Percentiles rank a stretch among this genome's conserved stretches.
These are phyloP conservation scores for Singerocomus inundabilis DNA, from an alignment of 1,284 basidiomycete species.

Conservation along the genomic window DNA sequence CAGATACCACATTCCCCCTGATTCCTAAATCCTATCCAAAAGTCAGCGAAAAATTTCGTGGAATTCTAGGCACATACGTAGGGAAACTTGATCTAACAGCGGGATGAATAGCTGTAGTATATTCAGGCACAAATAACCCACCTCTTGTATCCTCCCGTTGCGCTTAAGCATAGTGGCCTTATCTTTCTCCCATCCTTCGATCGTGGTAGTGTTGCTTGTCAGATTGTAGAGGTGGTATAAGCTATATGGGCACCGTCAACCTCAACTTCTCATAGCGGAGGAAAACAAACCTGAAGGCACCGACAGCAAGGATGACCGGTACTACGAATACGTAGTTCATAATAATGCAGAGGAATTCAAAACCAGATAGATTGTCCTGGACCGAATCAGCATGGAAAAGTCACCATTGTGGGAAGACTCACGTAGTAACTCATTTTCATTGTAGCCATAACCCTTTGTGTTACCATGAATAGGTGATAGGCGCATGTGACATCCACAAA, in stretches of 20 bases:
- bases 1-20: conserved; percentile 68
- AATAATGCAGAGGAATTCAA: conserved; percentile 81
- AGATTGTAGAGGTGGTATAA: conserved; percentile 87
- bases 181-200: conserved; percentile 98
- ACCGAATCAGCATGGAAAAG: conserved; percentile 7
- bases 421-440: conserved; percentile 55
- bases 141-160: conserved; percentile 83
- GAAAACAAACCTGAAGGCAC: conserved; percentile 69
- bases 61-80: conserved; percentile 58
- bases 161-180: conserved; percentile 84
- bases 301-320: conserved; percentile 85
- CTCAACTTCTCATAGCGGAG: neutral
- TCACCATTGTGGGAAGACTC: conserved; percentile 17
- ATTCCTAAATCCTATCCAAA: conserved; percentile 69
- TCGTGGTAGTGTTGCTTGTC: conserved; percentile 88
- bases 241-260: conserved; percentile 37
- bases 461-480: conserved; percentile 82
- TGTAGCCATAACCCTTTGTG: conserved; percentile 56
- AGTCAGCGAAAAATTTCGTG: conserved; percentile 8
- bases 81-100: conserved; percentile 79
- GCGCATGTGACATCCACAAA: conserved; percentile 87
- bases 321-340: conserved; percentile 85
- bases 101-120: conserved; percentile 6
- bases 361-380: conserved; percentile 67
- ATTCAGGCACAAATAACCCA: conserved; percentile 33